Base-by-base conservation (phyloP, 2,329 filamentous ascomycete genomes). In the Pseudonectria foliicola region DNA sequence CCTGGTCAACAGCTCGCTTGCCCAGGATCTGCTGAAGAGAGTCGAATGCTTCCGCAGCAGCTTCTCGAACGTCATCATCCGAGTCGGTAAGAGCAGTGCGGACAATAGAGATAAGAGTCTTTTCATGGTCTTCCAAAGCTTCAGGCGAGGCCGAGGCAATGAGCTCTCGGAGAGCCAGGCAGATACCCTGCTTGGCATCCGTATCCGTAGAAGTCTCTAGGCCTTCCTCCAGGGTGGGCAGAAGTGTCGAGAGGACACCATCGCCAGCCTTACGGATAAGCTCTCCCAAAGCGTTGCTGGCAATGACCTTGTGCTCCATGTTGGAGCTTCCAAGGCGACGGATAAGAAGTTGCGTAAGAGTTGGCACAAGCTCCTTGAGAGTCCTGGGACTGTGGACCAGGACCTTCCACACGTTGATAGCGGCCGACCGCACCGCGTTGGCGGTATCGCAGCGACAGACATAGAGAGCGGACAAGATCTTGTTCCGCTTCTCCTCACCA, bases 261-360 rank as follows among this genome's bases (percentile, higher is more conserved):
- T 98, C 92, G 42, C 93, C 92, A 53, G 92, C 90, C 63, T 95
- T 95, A 53, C 92, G 82, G 54, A 98, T 96, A 47, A 98, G 78
- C 59, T 98, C 92, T 55, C 92, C 92, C 37, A 98, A 73, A 31
- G 92, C 88, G 60, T 96, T 96, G 59, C 90, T 90, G 47, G 93
- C 92, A 69, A 98, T 98, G 50, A 95, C 84, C 69, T 95, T 96
- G 62, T 98, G 92, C 61, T 98, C 92, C 82, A 94, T 89, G 56
- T 95, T 96, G 29, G 89, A 84, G 59, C 89, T 96, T 43, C 88
- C 92, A 49, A 98, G 75, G 31, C 92, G 85, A 40, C 86, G 80
- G 57, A 98, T 96, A 50, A 98, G 83, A 44, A 98, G 79, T 59
- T 95, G 89, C 6, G 88, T 94, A 41, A 98, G 80, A 2, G 88